Evolutionary conservation across 495 filamentous ascomycete species (phyloP), one percentile per base, ranked within the genome.

Genomic region (Aspergillus asperescens): DNA sequence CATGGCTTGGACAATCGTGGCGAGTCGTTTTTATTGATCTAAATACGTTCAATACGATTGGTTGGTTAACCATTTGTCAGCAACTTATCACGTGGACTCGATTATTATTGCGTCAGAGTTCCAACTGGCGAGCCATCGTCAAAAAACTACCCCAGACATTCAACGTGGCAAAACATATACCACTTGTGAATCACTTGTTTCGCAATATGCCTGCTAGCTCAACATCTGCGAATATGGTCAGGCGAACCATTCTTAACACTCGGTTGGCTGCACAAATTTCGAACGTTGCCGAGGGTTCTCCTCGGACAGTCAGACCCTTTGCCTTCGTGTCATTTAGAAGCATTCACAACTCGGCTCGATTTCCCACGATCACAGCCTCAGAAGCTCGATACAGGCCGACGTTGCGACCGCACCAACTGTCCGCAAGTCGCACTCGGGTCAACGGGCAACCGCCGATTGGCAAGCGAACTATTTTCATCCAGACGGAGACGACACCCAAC

Each of bases 401-500:
- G 19, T 56, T 79, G 60, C 74, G 66, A 29, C 71, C 73, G n/a
- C 53, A 70, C 28, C 74, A 77, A 46, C 75, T 76, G 51, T 71
- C 73, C 16, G 60, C 62, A 1, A 50, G 59, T 39, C 48, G 43
- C 29, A 58, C 57, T 9, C 58, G 63, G 7, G 66, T 72, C 24
- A 72, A 64, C 45, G 71, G 66, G 8, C 52, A 61, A 13, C 71
- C 64, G 10, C 64, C 68, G 8, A 62, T 57, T 5, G 68, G 77
- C 50, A 76, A 73, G 53, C 87, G 93, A 29, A 89, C 84, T 10
- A 92, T 97, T 64, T 98, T 96, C 75, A 98, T 98, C 57, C 93
- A 96, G 73, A 98, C 93, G 1, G 93, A 95, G 52, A 79, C 75
- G 41, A 98, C 94, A 7, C 94, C 93, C 12, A 97, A 97, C 69